Evolutionary conservation across 495 filamentous ascomycete genomes (phyloP).

Genomic region (Cercophora samala): DNA sequence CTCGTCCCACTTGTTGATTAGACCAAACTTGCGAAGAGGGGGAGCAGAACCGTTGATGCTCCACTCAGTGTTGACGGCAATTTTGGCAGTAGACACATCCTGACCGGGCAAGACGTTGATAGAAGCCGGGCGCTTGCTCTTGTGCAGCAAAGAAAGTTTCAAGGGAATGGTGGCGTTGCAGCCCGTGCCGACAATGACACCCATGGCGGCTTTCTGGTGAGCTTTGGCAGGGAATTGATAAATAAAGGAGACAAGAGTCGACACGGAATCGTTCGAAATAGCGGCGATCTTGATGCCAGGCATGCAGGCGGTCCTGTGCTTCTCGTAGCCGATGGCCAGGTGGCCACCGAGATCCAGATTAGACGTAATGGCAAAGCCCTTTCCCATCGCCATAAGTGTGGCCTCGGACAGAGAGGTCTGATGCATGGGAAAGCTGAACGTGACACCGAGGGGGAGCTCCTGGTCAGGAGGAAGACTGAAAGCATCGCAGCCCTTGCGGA

Average conservation of each 20-base stretch:
- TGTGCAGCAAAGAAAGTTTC: constrained; percentile 59
- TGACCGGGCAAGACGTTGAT: constrained; percentile 60
- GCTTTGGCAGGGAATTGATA: constrained; percentile 50
- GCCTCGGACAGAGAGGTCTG: constrained; percentile 73
- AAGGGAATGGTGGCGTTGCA: constrained; percentile 80
- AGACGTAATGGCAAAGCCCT: constrained; percentile 75
- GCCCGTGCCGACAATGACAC: constrained; percentile 78
- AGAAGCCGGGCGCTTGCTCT: constrained; percentile 52
- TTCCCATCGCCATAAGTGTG: constrained; percentile 81
- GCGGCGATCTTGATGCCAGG: constrained; percentile 68
- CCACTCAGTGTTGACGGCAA: constrained; percentile 85
- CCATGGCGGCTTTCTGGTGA: constrained; percentile 61
- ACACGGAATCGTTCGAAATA: constrained; percentile 78
- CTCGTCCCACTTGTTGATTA: constrained; percentile 70
- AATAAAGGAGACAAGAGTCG: constrained; percentile 72
- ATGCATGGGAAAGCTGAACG: constrained; percentile 83
- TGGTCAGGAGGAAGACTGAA: constrained; percentile 28
- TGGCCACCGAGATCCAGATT: constrained; percentile 69
- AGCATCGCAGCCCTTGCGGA: constrained; percentile 44
- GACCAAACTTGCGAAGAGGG: constrained; percentile 59
- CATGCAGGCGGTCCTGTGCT: constrained; percentile 45
- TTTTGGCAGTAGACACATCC: constrained; percentile 51
- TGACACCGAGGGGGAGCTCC: constrained; percentile 72
- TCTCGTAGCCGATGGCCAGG: constrained; percentile 64
- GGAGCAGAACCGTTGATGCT: constrained; percentile 70